A percentile compares a stretch with the other conserved stretches of the same genome.
These are phyloP conservation scores for Nissolia schottii DNA, from an alignment of 306 rosid species.

Conservation along the genomic window DNA sequence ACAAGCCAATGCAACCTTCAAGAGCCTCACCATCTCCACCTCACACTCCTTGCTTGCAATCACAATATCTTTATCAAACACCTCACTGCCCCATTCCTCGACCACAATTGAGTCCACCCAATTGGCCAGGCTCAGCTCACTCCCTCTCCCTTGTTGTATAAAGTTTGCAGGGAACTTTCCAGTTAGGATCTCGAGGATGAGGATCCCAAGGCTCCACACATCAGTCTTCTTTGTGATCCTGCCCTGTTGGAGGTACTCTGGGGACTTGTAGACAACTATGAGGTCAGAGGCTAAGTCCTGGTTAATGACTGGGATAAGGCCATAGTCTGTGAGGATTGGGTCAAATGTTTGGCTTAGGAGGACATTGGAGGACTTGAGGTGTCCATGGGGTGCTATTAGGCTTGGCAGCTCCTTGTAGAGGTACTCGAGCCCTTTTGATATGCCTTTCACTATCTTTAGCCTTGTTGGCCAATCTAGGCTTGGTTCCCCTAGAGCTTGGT, in stretches of 20 bases:
- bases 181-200: slow-evolving; percentile 62
- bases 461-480: slow-evolving; percentile 66
- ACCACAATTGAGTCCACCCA: slow-evolving; percentile 53
- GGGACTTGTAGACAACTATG: slow-evolving; percentile 75
- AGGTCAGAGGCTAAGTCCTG: slow-evolving; percentile 66
- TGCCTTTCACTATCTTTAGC: slow-evolving; percentile 68
- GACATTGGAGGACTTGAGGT: slow-evolving; percentile 81
- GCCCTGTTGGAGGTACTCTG: slow-evolving; percentile 61
- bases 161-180: slow-evolving; percentile 56
- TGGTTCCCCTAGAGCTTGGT: slow-evolving; percentile 40
- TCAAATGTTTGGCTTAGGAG: slow-evolving; percentile 49
- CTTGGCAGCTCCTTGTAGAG: slow-evolving; percentile 60
- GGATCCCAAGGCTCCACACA: slow-evolving; percentile 77
- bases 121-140: slow-evolving; percentile 46
- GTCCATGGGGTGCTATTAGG: slow-evolving; percentile 66
- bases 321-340: slow-evolving; percentile 72
- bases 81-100: slow-evolving; percentile 43
- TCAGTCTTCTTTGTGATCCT: slow-evolving; percentile 82
- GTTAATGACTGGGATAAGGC: slow-evolving; percentile 64
- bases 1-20: slow-evolving; percentile 64
- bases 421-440: slow-evolving; percentile 56
- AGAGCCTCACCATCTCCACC: slow-evolving; percentile 53
- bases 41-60: slow-evolving; percentile 2
- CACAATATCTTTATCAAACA: slow-evolving; percentile 63
- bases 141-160: slow-evolving; percentile 46